Base-by-base conservation (phyloP, 441 rosid species). In the Mallotus japonicus region DNA sequence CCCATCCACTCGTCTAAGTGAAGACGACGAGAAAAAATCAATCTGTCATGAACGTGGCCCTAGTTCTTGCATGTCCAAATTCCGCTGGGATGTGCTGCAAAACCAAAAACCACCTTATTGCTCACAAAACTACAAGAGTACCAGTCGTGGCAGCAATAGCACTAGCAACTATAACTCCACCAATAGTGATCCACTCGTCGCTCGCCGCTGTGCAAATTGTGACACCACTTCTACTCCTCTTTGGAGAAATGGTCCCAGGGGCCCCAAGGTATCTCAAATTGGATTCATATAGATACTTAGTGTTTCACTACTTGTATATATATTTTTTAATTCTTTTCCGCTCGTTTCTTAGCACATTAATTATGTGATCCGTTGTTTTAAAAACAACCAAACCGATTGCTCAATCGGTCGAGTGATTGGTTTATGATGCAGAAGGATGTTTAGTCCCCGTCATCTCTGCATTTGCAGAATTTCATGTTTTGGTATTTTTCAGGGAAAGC, bases 171-270 rank as follows among this genome's bases (percentile, higher is more conserved):
- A 59, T 70, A 65, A 63, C 71, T 59, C 79, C 7, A 57, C 77
- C 37, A 80, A 60, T 55, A 71, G 46, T 19, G 98, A 83, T 72
- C 84, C 85, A 2, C 91, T 86, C 59, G 79, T 93, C 40, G 88
- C 94, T 76, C 98, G 99, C 77, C 92, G 99, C 12, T 95, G 99
- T 55, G 94, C 99, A 77, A 95, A 92, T 81, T 95, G 99, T 54
- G 99, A 93, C 86, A 95, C 99, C 44, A 93, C 98, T 49, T 89
- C 97, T 37, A 95, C 99, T 50, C 99, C 99, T 24, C 91, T 95
- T 6, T 95, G 99, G 99, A 83, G 99, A 74, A 95, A 95, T 54
- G 99, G 99, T 19, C 99, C 99, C 7, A 80, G 91, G 65, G 99
- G 99, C 67, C 98, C 98, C 2, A 95, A 95, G 99, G 99, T 92